phyloP scores from a whole-genome alignment of 129 eudicot species.

The Glebionis coronaria region DNA sequence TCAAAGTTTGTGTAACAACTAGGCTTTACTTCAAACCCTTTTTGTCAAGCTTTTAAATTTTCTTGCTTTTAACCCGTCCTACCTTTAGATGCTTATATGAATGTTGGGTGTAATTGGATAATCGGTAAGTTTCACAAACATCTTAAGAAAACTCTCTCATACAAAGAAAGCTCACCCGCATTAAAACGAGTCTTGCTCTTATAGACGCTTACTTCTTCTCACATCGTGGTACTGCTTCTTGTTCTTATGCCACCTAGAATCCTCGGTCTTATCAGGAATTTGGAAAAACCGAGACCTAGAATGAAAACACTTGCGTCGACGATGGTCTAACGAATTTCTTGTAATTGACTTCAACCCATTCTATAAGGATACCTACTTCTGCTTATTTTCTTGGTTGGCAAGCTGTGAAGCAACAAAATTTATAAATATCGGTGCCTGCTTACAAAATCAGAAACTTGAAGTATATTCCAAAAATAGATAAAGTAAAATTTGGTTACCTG shows the following conservation, averaged over 20 bases:
- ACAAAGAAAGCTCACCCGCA: too few relatives aligned
- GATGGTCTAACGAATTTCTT: conserved; percentile 50
- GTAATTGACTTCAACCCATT: conserved; percentile 28
- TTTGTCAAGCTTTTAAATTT: too few relatives aligned
- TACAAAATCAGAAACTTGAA: not conserved
- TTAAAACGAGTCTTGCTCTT: too few relatives aligned
- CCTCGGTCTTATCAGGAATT: conserved; percentile 38
- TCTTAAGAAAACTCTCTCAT: too few relatives aligned
- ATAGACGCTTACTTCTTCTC: too few relatives aligned
- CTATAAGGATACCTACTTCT: too few relatives aligned
- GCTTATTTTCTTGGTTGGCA: conserved; percentile 43
- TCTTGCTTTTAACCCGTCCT: too few relatives aligned
- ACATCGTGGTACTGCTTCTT: conserved; percentile 34
- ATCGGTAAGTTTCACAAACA: too few relatives aligned
- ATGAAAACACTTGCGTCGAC: conserved; percentile 60
- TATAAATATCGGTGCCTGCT: conserved; percentile 1
- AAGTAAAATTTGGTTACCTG: conserved; percentile 29
- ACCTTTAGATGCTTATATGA: too few relatives aligned
- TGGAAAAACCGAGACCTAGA: conserved; percentile 53
- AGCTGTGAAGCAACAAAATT: conserved; percentile 38
- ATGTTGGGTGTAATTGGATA: too few relatives aligned
- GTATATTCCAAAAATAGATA: not conserved
- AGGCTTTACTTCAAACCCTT: too few relatives aligned
- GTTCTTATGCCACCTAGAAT: conserved; percentile 36
- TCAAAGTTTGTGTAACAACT: too few relatives aligned